Evolutionary conservation across 257 asterid genomes (phyloP).

Genomic region (Solanum tarapatanum): DNA sequence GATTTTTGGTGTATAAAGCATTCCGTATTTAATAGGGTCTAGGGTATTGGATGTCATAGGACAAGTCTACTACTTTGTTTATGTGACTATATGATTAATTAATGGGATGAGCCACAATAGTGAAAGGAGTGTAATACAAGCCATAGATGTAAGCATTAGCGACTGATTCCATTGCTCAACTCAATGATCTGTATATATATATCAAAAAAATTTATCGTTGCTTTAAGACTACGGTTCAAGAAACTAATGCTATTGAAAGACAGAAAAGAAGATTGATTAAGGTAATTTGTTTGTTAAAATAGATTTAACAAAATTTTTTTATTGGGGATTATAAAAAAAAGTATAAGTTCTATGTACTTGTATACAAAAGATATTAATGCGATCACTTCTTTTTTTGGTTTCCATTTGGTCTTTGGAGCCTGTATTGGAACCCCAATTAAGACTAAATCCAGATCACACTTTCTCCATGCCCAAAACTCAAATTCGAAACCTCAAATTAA

Average conservation of each 20-base stretch:
- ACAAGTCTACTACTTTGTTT: not conserved
- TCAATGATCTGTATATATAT: too few relatives aligned
- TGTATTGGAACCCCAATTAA: too few relatives aligned
- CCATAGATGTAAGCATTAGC: not conserved
- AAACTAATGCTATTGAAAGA: not conserved
- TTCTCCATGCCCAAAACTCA: too few relatives aligned
- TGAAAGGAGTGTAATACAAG: not conserved
- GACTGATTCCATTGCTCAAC: too few relatives aligned
- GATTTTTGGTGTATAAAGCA: not conserved
- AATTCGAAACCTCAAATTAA: fast-evolving
- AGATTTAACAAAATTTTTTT: too few relatives aligned
- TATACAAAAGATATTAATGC: not conserved
- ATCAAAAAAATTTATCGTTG: not conserved
- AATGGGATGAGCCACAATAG: not conserved
- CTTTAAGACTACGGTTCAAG: not conserved
- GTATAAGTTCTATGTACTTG: not conserved
- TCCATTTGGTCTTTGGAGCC: fast-evolving
- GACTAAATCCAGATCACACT: too few relatives aligned
- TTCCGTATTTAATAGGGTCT: not conserved
- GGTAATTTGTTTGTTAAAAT: too few relatives aligned
- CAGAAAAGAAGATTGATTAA: not conserved
- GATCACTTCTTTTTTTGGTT: too few relatives aligned
- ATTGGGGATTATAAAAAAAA: too few relatives aligned
- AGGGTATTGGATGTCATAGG: not conserved
- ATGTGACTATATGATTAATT: not conserved